Percentiles rank a stretch among this genome's conserved stretches.
Evolutionary conservation across 1,284 basidiomycete genomes (phyloP).

Genomic region (Apiotrichum laibachii): DNA sequence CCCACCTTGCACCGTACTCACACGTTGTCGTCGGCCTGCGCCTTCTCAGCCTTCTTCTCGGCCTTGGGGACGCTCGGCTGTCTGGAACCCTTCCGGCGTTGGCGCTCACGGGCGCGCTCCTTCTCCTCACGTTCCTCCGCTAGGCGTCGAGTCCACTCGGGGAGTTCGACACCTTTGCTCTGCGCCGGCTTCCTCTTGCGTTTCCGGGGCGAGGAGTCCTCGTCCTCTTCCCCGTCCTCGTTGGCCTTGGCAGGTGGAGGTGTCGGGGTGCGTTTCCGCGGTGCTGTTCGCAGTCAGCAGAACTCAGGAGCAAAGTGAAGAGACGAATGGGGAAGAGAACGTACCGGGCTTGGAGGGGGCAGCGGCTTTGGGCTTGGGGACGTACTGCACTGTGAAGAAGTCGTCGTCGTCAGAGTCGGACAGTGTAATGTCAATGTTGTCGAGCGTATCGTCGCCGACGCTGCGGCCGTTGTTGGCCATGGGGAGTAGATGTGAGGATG

Average conservation of each 20-base stretch:
- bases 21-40: too few relatives aligned
- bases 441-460: constrained; percentile 9
- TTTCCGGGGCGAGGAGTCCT: not conserved
- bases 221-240: not conserved
- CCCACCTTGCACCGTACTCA: too few relatives aligned
- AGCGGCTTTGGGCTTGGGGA: too few relatives aligned
- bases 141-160: constrained; percentile 7
- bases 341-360: too few relatives aligned
- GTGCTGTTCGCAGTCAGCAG: not conserved
- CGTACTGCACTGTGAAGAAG: not conserved
- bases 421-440: not conserved
- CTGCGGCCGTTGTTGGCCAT: not conserved
- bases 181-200: not conserved
- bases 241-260: not conserved
- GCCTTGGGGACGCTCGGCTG: not conserved
- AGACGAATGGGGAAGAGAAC: too few relatives aligned
- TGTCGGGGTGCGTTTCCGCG: not conserved
- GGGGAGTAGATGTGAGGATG: not conserved
- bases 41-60: too few relatives aligned
- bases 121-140: not conserved
- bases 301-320: too few relatives aligned
- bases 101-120: not conserved
- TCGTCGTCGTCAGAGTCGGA: not conserved
- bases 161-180: constrained; percentile 6
- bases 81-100: not conserved